Evolutionary conservation across 208 protist species (phyloP), one percentile per base, ranked within the genome.

Genomic region (Phytomonas francai): DNA sequence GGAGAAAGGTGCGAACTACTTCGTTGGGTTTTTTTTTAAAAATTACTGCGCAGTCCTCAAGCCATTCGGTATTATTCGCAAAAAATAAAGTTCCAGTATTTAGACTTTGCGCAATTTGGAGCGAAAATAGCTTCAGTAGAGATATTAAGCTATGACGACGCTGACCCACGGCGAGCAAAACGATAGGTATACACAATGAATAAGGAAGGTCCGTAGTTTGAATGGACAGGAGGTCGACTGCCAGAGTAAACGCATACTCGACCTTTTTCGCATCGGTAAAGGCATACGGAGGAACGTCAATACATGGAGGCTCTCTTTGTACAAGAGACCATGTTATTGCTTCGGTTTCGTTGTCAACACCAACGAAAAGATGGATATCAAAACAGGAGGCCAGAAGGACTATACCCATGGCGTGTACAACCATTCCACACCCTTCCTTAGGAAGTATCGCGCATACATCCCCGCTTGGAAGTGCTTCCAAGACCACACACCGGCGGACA

Each of bases 361-460:
- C 61, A 7, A 85, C 72, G 64, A 74, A 84, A 6, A 92, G 32
- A 27, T 63, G 63, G 12, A 92, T 67, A 39, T 91, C 78, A n/a
- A 95, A 70, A 54, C 87, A 93, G 19, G 80, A 80, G 32, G 87
- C 80, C 8, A 93, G 62, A 11, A 95, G 76, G 12, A 83, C 73
- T 2, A 62, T 67, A 5, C 81, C 90, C 27, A 91, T 68, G 25
- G 73, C 73, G 65, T 92, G 87, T 29, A 92, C 70, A 25, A 78
- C 77, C 59, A 71, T 69, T 25, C 71, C 83, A 34, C 59, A 54
- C 2, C 74, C 79, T 7, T 42, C 25, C 33, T 70, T 66, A 0
- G 78, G 66, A 16, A 60, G 69, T n/a, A 91, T 84, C 4, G 86
- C 77, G 54, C 84, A 79, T 31, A 71, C 67, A 33, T 1, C 7